A percentile compares a stretch with the other conserved stretches of the same genome.
phyloP scores from a whole-genome alignment of 2,329 filamentous ascomycete species.

The Alternaria ventricosa region DNA sequence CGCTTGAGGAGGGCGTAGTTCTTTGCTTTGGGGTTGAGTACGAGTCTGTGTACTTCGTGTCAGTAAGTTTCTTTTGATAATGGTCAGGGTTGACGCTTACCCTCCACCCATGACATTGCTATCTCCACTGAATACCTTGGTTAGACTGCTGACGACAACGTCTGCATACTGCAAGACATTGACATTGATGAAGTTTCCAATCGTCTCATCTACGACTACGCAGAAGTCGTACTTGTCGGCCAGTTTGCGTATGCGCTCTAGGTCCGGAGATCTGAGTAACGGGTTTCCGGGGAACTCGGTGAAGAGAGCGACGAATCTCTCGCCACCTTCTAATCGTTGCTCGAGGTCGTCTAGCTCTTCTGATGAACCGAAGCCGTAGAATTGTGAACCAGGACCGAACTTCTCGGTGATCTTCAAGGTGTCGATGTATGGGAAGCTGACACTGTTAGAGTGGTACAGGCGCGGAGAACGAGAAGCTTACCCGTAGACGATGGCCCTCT shows the following conservation, averaged over 20 bases:
- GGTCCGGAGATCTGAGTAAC: constrained; percentile 81
- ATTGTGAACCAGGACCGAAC: constrained; percentile 86
- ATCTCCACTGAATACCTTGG: constrained; percentile 96
- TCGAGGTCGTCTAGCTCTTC: constrained; percentile 87
- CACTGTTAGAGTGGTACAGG: constrained; percentile 2
- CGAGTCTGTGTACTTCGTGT: constrained; percentile 49
- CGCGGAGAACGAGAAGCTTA: constrained; percentile 21
- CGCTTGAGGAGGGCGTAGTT: constrained; percentile 75
- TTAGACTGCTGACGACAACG: constrained; percentile 91
- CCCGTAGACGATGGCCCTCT: constrained; percentile 87
- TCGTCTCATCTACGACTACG: constrained; percentile 92
- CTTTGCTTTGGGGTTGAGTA: constrained; percentile 70
- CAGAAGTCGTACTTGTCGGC: constrained; percentile 87
- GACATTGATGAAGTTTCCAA: constrained; percentile 95
- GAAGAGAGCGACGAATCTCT: constrained; percentile 82
- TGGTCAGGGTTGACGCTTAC: constrained; percentile 29
- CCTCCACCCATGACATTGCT: constrained; percentile 98
- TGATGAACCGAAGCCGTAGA: constrained; percentile 82
- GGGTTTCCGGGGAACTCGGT: constrained; percentile 97
- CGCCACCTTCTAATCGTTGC: constrained; percentile 69
- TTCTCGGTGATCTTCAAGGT: constrained; percentile 95
- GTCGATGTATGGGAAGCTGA: constrained; percentile 89
- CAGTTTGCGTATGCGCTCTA: constrained; percentile 78
- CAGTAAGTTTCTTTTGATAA: background rate
- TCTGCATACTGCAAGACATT: constrained; percentile 90